Base-by-base conservation (phyloP, 2,329 filamentous ascomycete genomes). In the Calonectria leucothoes region DNA sequence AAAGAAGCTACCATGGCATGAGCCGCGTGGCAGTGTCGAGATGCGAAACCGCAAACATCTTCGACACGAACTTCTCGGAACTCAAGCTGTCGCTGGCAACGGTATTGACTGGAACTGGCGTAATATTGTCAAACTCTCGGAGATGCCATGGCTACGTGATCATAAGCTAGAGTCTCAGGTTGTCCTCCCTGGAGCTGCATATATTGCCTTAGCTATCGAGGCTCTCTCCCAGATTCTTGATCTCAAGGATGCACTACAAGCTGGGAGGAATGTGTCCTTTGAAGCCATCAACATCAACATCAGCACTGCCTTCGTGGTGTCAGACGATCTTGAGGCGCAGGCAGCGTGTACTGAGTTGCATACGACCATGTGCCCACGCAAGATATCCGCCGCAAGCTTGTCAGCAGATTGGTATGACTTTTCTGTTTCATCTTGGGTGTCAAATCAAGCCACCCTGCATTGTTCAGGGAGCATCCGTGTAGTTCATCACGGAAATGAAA, bases 401-500 rank as follows among this genome's bases (percentile, higher is more conserved):
- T 61, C 55, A 39, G 33, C 55, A 11, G 55, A 61, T 25, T 61
- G 55, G 55, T 61, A 61, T 61, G 55, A 61, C 33, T 61, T 61
- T 39, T 61, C 55, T 3, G 14, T 61, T 27, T 39, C 55, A 27
- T 61, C 55, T 39, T 61, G 55, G 55, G 25, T 23, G 6, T 37
- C 55, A 29, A 23, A 20, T 14, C 55, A 61, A 23, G 35, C 35
- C 23, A 61, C 55, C 20, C 12, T 39, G 14, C 55, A 61, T 23
- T 61, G 55, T 17, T n/a, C 35, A 20, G 55, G 55, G 25, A 61
- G 55, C 23, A 61, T 61, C 23, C 55, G 55, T 20, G 35, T 61
- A 5, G 35, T 29, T 27, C 6, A 6, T 15, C 14, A 6, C 3
- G 14, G 17, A 2, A 61, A 20, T 15, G 33, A 27, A 17, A 39